Conservation (phyloP, 768 basidiomycete genomes). For the Mycena metata region DNA sequence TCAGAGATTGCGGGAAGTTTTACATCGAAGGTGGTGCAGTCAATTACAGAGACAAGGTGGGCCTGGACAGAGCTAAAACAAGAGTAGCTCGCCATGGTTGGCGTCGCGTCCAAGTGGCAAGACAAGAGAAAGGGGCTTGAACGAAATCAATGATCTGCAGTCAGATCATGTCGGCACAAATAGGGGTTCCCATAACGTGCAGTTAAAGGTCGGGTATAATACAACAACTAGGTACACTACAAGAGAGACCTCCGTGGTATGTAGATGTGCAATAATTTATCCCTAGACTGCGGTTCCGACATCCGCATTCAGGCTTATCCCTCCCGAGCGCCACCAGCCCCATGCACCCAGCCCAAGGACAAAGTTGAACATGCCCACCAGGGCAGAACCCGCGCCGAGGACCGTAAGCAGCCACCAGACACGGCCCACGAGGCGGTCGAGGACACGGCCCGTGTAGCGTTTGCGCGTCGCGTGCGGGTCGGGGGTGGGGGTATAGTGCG, state of each 20-base stretch:
- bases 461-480: conserved; percentile 70
- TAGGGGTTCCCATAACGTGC: too few relatives aligned
- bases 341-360: conserved; percentile 75
- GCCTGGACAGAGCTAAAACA: conserved; percentile 23
- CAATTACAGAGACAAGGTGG: conserved; percentile 6
- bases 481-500: conserved; percentile 62
- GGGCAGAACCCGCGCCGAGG: conserved; percentile 81
- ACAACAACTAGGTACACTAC: too few relatives aligned
- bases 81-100: neutral
- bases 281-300: neutral
- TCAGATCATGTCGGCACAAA: too few relatives aligned
- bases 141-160: too few relatives aligned
- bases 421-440: conserved; percentile 84
- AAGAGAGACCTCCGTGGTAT: too few relatives aligned
- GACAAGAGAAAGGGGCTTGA: too few relatives aligned
- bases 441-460: conserved; percentile 70
- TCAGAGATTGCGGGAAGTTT: conserved; percentile 14
- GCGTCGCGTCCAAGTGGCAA: too few relatives aligned
- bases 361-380: conserved; percentile 81
- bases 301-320: conserved; percentile 9
- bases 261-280: too few relatives aligned
- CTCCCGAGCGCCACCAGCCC: conserved; percentile 65
- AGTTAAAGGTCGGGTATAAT: too few relatives aligned
- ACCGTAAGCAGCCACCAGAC: conserved; percentile 83
- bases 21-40: neutral